Base-by-base conservation (phyloP, 2,329 filamentous ascomycete genomes). In the Fusarium mexicanum region DNA sequence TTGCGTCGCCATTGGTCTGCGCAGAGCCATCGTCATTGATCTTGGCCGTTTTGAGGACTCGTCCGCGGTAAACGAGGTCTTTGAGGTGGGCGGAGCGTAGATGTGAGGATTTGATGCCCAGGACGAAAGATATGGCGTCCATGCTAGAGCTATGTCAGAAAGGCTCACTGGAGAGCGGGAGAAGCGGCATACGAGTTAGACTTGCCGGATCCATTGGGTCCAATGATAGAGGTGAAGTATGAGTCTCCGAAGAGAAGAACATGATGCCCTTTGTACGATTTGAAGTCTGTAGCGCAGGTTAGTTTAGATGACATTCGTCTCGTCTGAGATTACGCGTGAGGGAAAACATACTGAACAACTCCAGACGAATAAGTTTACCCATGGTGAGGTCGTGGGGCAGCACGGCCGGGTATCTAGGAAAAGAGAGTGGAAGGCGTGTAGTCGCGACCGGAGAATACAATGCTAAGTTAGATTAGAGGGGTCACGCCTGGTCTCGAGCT, bases 201-300 rank as follows among this genome's bases (percentile, higher is more conserved):
- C 84, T 99, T 99, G 75, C 96, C 96, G 41, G 96, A 98, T 87
- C 96, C 96, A 95, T 99, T 99, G 82, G 96, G 96, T 11, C 97
- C 96, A 80, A 99, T 98, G 80, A 99, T 98, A 47, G 96, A 99
- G 57, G 96, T 99, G 84, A 99, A 99, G 85, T 98, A 98, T 5
- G 95, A 97, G 86, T 99, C 96, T 80, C 96, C 96, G 79, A 99
- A 98, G 61, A 98, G 90, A 50, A 99, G 91, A 69, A 91, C 92
- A 86, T 99, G 96, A 79, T 98, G 95, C 67, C 95, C 96, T 84
- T 98, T 98, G 87, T 99, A 99, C 78, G 96, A 98, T 86, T 99
- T 99, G 91, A 99, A 99, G 87, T 99, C 94, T 96, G 79, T 35
- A 55, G 29, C 46, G 26, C 31, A 60, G 43, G 71, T 79, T 62